A percentile compares a stretch with the other conserved stretches of the same genome.
phyloP scores from a whole-genome alignment of 2,329 filamentous ascomycete species.

The Pyricularia grisea region DNA sequence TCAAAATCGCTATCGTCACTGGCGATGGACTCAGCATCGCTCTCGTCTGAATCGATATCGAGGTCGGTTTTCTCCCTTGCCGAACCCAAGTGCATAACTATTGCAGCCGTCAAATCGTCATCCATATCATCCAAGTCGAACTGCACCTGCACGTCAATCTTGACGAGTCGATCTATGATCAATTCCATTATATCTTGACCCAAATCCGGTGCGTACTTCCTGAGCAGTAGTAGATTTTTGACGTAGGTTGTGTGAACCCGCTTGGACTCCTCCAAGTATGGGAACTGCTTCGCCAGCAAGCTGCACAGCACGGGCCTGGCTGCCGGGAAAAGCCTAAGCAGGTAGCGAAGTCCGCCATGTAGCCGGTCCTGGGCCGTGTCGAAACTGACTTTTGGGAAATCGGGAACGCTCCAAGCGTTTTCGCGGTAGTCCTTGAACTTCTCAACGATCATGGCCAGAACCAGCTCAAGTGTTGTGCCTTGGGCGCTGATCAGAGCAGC shows the following conservation, averaged over 20 bases:
- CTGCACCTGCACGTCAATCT: constrained; percentile 93
- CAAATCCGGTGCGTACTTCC: constrained; percentile 68
- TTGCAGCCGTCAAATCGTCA: constrained; percentile 71
- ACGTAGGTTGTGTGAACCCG: constrained; percentile 82
- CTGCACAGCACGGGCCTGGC: constrained; percentile 61
- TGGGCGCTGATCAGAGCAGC: constrained; percentile 73
- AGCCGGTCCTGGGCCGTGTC: constrained; percentile 62
- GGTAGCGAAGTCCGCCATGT: constrained; percentile 65
- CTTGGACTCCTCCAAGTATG: constrained; percentile 66
- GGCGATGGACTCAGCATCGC: constrained; percentile 61
- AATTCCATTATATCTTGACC: constrained; percentile 73
- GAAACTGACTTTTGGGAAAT: constrained; percentile 50
- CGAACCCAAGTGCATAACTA: constrained; percentile 44
- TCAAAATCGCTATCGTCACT: constrained; percentile 62
- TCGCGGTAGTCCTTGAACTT: constrained; percentile 54
- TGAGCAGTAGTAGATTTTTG: constrained; percentile 69
- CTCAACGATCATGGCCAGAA: constrained; percentile 72
- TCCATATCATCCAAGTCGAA: constrained; percentile 88
- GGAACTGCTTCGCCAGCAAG: constrained; percentile 60
- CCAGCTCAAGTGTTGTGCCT: constrained; percentile 50
- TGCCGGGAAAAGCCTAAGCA: constrained; percentile 75
- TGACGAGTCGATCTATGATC: constrained; percentile 78
- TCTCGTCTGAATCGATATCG: constrained; percentile 41
- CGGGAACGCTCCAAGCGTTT: constrained; percentile 36
- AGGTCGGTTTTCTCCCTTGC: constrained; percentile 31